Evolutionary conservation across 768 basidiomycete species (phyloP).

Genomic region (Podaxis carcinomalis): DNA sequence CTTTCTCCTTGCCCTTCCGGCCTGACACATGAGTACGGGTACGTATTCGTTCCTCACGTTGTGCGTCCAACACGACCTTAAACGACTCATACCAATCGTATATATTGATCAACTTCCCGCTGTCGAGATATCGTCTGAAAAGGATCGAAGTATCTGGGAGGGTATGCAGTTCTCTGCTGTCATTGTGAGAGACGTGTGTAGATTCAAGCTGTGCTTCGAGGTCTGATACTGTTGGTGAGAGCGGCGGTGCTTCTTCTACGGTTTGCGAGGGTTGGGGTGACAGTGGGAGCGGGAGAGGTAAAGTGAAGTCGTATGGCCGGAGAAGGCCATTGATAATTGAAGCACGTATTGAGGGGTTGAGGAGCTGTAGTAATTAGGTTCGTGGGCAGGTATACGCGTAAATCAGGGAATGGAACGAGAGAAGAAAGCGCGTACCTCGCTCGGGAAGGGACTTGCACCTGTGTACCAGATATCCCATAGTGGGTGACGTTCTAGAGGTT

Average conservation of each 20-base stretch:
- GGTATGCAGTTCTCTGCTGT: constrained; percentile 31
- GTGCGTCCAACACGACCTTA: constrained; percentile 57
- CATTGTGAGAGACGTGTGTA: neutral
- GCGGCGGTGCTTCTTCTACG: neutral
- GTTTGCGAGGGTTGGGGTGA: neutral
- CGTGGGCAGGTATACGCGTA: neutral
- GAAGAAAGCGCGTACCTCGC: constrained; percentile 43
- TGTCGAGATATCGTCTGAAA: constrained; percentile 72
- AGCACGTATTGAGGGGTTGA: constrained; percentile 68
- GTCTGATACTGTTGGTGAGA: constrained; percentile 10
- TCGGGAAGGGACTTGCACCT: constrained; percentile 57
- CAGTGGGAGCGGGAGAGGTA: neutral
- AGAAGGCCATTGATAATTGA: constrained; percentile 58
- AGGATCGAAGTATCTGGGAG: constrained; percentile 76
- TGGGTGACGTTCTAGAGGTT: constrained; percentile 46
- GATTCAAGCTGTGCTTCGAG: neutral
- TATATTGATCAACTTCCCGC: constrained; percentile 79
- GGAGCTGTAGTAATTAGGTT: constrained; percentile 37
- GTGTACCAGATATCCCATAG: constrained; percentile 79
- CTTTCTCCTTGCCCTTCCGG: neutral
- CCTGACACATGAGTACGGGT: neutral
- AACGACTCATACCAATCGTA: constrained; percentile 90
- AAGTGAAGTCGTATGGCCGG: constrained; percentile 48
- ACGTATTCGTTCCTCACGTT: constrained; percentile 25
- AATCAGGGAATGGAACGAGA: neutral